phyloP scores from a whole-genome alignment of 1,284 basidiomycete species.

The Ceratorhiza oryzae-sativae region DNA sequence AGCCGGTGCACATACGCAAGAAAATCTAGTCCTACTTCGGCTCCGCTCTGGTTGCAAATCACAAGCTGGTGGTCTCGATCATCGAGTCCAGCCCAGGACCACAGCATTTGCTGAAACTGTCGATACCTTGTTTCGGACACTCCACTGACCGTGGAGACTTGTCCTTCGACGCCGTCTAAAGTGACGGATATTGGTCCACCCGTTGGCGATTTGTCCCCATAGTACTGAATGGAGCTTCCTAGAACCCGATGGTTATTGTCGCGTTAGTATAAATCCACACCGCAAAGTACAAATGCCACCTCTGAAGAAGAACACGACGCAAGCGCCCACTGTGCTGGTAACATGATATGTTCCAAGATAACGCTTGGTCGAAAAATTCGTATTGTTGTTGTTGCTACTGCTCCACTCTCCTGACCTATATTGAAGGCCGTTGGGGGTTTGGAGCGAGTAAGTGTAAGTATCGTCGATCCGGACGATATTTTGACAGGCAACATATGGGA shows the following conservation, averaged over 20 bases:
- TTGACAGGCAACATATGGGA: background rate
- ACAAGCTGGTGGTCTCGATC: conserved; percentile 8
- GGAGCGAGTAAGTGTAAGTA: background rate
- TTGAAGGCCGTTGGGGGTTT: conserved; percentile 7
- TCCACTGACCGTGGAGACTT: background rate
- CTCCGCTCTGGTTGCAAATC: background rate
- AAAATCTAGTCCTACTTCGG: conserved; percentile 1
- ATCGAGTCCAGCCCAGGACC: background rate
- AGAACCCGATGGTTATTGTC: background rate
- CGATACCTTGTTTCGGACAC: background rate
- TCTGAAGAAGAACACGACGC: background rate
- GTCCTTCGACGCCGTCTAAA: background rate
- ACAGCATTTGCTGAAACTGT: conserved; percentile 13
- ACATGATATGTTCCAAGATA: background rate
- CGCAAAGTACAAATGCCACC: background rate
- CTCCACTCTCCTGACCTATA: background rate
- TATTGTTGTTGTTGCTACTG: background rate
- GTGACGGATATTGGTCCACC: background rate
- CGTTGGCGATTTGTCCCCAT: background rate
- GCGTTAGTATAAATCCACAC: background rate
- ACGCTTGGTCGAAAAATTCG: background rate
- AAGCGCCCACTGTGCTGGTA: background rate
- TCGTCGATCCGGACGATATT: background rate
- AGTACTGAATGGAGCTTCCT: conserved; percentile 3
- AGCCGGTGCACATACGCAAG: background rate